Conservation (phyloP, 257 asterid species). For the Prunella vulgaris region DNA sequence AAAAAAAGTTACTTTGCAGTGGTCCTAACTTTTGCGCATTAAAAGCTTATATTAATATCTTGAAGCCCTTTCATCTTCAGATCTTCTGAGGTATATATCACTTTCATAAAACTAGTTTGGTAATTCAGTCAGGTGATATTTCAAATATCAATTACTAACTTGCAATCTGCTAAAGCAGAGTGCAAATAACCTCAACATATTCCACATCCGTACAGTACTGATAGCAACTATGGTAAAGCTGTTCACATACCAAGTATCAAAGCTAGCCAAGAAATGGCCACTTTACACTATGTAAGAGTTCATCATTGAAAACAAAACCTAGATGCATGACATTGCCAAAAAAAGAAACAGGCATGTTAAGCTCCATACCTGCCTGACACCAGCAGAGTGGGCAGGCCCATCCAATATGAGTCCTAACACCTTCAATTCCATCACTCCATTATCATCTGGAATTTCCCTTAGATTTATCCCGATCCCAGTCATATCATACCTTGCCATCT, state of each 20-base stretch:
- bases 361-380: slow-evolving; percentile 80
- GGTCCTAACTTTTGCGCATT: slow-evolving; percentile 1
- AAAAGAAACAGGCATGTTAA: slow-evolving; percentile 5
- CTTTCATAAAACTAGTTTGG: neutral
- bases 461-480: slow-evolving; percentile 93
- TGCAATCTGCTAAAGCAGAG: neutral
- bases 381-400: slow-evolving; percentile 91
- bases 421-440: slow-evolving; percentile 66
- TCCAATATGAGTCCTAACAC: slow-evolving; percentile 91
- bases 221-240: neutral
- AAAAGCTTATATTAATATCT: slow-evolving; percentile 5
- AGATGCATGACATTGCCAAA: neutral
- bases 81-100: neutral
- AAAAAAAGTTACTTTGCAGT: neutral
- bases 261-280: neutral
- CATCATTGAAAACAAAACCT: neutral
- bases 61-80: neutral
- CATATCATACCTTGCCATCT: slow-evolving; percentile 98
- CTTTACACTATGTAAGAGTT: neutral
- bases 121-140: neutral
- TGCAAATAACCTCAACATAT: neutral
- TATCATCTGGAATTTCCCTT: slow-evolving; percentile 81
- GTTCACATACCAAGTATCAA: neutral
- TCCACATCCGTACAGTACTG: neutral
- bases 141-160: neutral